Evolutionary conservation across 352 stramenopile genomes (phyloP).

Genomic region (Pythium brachiatum): DNA sequence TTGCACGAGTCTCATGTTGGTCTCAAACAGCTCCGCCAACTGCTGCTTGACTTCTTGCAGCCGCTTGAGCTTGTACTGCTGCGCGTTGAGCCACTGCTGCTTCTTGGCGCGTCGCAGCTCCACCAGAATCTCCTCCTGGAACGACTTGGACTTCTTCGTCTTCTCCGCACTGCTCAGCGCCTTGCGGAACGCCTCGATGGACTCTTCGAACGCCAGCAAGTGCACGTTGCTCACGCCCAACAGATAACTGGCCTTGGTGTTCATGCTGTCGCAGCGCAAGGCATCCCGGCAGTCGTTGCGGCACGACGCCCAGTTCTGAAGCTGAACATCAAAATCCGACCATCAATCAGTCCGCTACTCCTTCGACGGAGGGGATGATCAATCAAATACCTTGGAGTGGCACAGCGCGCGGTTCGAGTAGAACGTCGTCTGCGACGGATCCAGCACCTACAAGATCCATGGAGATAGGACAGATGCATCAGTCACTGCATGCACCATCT

Average conservation of each 20-base stretch:
- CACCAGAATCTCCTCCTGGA: conserved; percentile 55
- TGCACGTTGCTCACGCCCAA: conserved; percentile 60
- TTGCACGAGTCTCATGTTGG: conserved; percentile 11
- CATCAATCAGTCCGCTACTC: neutral
- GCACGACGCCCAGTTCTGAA: conserved; percentile 57
- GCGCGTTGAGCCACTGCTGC: conserved; percentile 50
- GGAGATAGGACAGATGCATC: neutral
- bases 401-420: conserved; percentile 82
- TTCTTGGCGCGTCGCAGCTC: conserved; percentile 68
- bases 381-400: conserved; percentile 47
- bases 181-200: conserved; percentile 49
- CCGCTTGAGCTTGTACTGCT: conserved; percentile 35
- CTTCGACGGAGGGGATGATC: neutral
- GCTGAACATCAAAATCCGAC: conserved; percentile 26
- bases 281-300: conserved; percentile 62
- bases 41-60: conserved; percentile 45
- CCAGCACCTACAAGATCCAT: conserved; percentile 42
- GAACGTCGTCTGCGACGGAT: conserved; percentile 57
- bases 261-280: conserved; percentile 54
- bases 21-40: conserved; percentile 33
- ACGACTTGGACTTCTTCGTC: conserved; percentile 49
- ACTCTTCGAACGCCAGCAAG: conserved; percentile 42
- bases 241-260: conserved; percentile 78
- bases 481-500: neutral
- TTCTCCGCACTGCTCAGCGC: conserved; percentile 53